Evolutionary conservation across 768 basidiomycete genomes (phyloP).

Genomic region (Lentinula detonsa): DNA sequence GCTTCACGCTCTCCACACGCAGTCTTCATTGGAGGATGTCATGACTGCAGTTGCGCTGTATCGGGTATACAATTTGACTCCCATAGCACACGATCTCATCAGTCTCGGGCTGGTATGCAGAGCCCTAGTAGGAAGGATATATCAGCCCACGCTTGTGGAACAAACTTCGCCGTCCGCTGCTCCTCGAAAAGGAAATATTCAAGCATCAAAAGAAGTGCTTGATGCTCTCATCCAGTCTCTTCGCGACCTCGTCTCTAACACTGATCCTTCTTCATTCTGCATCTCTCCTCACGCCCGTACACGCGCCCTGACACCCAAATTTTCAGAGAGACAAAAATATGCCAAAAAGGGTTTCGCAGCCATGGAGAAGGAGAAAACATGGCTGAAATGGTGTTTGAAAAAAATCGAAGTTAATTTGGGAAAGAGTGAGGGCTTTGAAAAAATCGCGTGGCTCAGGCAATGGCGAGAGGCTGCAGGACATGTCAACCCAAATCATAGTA

Average conservation of each 20-base stretch:
- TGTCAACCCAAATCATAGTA: not conserved
- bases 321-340: not conserved
- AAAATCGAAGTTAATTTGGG: not conserved
- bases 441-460: not conserved
- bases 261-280: not conserved
- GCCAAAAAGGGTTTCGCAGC: not conserved
- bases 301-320: not conserved
- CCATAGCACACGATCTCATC: constrained; percentile 33
- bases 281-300: not conserved
- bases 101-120: constrained; percentile 34
- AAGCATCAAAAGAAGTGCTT: not conserved
- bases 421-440: not conserved
- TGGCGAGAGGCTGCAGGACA: constrained; percentile 4
- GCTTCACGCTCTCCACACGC: constrained; percentile 31
- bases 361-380: constrained; percentile 3
- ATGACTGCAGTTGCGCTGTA: constrained; percentile 34
- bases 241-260: not conserved
- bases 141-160: not conserved
- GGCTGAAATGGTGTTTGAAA: constrained; percentile 5
- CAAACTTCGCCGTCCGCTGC: not conserved
- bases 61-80: constrained; percentile 32
- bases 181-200: not conserved
- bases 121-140: constrained; percentile 27
- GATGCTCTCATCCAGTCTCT: constrained; percentile 2
- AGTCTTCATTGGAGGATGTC: constrained; percentile 25